Evolutionary conservation across 1,284 basidiomycete species (phyloP).

Genomic region (Leccinum pachyderme): DNA sequence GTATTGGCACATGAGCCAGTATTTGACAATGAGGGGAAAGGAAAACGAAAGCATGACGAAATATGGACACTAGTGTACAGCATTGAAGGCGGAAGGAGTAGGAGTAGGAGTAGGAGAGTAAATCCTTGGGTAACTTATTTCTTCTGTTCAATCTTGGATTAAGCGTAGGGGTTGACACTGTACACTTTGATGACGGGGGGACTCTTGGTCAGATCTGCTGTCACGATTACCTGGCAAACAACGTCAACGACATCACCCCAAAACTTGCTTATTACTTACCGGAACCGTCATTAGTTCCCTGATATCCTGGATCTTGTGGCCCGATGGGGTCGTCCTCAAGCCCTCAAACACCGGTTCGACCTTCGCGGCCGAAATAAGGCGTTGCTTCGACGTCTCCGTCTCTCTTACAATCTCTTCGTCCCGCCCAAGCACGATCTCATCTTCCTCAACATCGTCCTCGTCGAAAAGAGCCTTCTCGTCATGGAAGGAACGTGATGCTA

Average conservation of each 20-base stretch:
- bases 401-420: conserved; percentile 43
- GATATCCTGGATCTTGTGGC: conserved; percentile 92
- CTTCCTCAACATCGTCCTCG: conserved; percentile 75
- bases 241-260: conserved; percentile 3
- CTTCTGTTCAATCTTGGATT: conserved; percentile 35
- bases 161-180: conserved; percentile 82
- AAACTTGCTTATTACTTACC: conserved; percentile 48
- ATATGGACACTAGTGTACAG: conserved; percentile 33
- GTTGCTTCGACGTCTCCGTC: conserved; percentile 70
- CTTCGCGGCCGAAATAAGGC: conserved; percentile 72
- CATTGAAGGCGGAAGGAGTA: conserved; percentile 8
- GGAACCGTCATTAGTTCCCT: conserved; percentile 88
- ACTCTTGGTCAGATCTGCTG: conserved; percentile 90
- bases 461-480: conserved; percentile 89
- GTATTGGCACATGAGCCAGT: conserved; percentile 33
- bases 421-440: conserved; percentile 78
- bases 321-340: conserved; percentile 63
- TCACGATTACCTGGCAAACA: conserved; percentile 75
- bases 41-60: conserved; percentile 33
- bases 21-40: conserved; percentile 25
- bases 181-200: conserved; percentile 94
- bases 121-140: conserved; percentile 32
- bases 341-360: conserved; percentile 77
- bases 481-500: conserved; percentile 72
- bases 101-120: neutral